Evolutionary conservation across 2,329 filamentous ascomycete genomes (phyloP), one percentile per base, ranked within the genome.

Genomic region (Purpureocillium lavendulum): DNA sequence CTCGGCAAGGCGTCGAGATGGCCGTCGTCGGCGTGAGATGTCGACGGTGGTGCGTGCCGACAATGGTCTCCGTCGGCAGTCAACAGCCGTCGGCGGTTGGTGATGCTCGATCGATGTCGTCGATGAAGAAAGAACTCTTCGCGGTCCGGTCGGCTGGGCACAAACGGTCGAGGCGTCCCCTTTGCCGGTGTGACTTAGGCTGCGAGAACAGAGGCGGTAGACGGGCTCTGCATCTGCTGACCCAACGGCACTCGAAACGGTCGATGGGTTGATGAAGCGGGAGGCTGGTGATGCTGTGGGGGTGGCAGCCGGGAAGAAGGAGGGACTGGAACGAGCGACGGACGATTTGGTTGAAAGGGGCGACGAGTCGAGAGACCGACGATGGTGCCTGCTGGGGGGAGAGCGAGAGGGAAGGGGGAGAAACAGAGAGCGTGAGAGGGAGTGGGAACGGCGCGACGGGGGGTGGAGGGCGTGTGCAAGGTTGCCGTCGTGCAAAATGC

Each of bases 291-390:
- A 50, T 45, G 51, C 49, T 52, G 46, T 47, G 48, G 45, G 51
- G 53, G 51, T 14, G n/a, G 50, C 49, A 48, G 49, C 49, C 45
- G 49, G 45, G 45, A 14, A 54, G 56, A 60, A 60, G 46, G 60
- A 62, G 55, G 50, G 60, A 63, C 61, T 64, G 59, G 59, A 65
- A 64, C 60, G 60, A 63, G 56, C 48, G 55, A 49, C 59, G 42
- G 37, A 39, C 39, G 43, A 57, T 61, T 61, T 62, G 62, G 58
- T 61, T 61, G 59, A 59, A 64, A 59, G 60, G 56, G 53, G 53
- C 53, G 50, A 49, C 47, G 47, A 49, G 40, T 47, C 50, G 48
- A 50, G 52, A 45, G 45, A 47, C 38, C 43, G 42, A 38, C 42
- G 47, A 43, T 36, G 48, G 43, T 43, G 47, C 39, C 42, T 40